A percentile compares a stretch with the other conserved stretches of the same genome.
Evolutionary conservation across 2,329 filamentous ascomycete species (phyloP).

Genomic region (Trichoderma sp.): DNA sequence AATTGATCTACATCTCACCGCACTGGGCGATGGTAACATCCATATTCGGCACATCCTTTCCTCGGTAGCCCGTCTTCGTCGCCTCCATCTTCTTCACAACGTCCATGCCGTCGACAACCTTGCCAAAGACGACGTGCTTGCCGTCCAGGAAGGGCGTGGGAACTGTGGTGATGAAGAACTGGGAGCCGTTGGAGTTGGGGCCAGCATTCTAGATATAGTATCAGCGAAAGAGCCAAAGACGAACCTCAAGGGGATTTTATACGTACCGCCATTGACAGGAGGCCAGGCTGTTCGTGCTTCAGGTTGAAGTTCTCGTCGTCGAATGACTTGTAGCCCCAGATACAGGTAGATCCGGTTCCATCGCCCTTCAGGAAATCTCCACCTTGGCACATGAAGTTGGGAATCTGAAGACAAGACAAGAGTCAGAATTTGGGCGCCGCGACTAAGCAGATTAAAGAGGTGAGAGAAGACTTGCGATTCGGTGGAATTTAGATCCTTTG

Average conservation of each 20-base stretch:
- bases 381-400: conserved; percentile 96
- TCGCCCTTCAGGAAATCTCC: conserved; percentile 95
- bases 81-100: conserved; percentile 91
- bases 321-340: conserved; percentile 84
- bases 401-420: conserved; percentile 61
- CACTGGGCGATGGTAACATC: conserved; percentile 85
- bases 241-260: not conserved
- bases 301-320: conserved; percentile 86
- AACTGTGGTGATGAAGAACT: conserved; percentile 96
- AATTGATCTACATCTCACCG: conserved; percentile 75
- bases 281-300: conserved; percentile 75
- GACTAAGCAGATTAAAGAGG: not conserved
- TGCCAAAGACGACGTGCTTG: conserved; percentile 95
- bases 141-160: conserved; percentile 83
- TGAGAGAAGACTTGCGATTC: conserved; percentile 65
- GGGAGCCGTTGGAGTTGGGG: conserved; percentile 88
- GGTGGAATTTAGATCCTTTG: conserved; percentile 92
- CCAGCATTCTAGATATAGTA: conserved; percentile 70
- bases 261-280: conserved; percentile 91
- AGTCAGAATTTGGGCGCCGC: not conserved
- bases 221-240: not conserved
- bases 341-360: conserved; percentile 83
- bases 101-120: conserved; percentile 86
- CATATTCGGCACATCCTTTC: conserved; percentile 78
- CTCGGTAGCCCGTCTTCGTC: conserved; percentile 73